Conservation (phyloP, 331 rosid species). For the Rhamnella rubrinervis region DNA sequence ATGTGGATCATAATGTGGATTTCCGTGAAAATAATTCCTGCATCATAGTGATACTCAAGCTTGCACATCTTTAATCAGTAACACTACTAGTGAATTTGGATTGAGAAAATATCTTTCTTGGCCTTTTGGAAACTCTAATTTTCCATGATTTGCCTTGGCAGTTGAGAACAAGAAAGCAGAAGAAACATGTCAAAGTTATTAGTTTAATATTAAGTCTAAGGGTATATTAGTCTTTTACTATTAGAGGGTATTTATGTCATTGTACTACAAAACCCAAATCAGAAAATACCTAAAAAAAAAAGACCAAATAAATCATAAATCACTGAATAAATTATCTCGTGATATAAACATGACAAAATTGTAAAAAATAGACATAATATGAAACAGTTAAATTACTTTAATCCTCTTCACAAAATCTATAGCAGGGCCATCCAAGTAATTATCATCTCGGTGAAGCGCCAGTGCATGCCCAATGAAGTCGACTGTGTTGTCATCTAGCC, state of each 20-base stretch:
- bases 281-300: too few species aligned
- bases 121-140: not conserved
- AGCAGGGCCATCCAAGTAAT: slow-evolving; percentile 39
- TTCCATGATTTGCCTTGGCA: not conserved
- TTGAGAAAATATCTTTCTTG: not conserved
- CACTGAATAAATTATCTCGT: not conserved
- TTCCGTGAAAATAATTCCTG: not conserved
- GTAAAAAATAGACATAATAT: not conserved
- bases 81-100: not conserved
- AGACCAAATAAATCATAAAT: not conserved
- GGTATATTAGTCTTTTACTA: too few species aligned
- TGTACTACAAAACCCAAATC: too few species aligned
- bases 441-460: slow-evolving; percentile 47
- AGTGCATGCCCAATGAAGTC: slow-evolving; percentile 56
- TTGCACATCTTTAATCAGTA: not conserved
- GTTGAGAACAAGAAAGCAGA: not conserved
- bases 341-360: not conserved
- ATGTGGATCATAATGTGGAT: not conserved
- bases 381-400: slow-evolving; percentile 30
- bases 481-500: slow-evolving; percentile 50
- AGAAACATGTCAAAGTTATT: not conserved
- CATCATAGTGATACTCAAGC: not conserved
- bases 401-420: slow-evolving; percentile 46
- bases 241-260: too few species aligned
- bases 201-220: too few species aligned